Evolutionary conservation across 2,329 filamentous ascomycete genomes (phyloP), one percentile per base, ranked within the genome.

Genomic region (Stachybotrys elegans): DNA sequence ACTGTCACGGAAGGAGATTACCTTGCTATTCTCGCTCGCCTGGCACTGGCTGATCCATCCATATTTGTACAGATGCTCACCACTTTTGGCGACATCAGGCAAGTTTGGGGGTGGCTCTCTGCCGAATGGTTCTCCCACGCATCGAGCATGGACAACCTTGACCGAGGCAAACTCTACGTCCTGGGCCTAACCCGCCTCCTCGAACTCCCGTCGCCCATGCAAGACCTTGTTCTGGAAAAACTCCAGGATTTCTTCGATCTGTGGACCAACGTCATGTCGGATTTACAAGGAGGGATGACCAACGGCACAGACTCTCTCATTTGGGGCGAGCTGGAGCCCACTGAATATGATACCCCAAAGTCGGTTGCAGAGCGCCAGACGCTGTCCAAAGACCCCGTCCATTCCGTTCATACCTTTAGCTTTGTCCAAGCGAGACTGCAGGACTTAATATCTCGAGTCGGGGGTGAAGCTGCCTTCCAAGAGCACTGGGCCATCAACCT

Each of bases 1-100:
- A 81, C 83, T 12, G 76, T 90, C 11, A 83, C 87, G 1, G 83
- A 95, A 58, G 86, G 86, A 0, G 88, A 95, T 59, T 95, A 95
- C 61, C 86, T 95, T 57, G 79, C 81, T 5, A 81, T 97, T 3
- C 73, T 98, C 3, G 84, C 88, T 2, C 84, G 91, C 2, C 76
- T 97, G 14, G 79, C 84, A 0, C 68, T 95, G 3, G 82, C 83
- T 1, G 85, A 86, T 29, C 88, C 91, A 1, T 66, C 66, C 3
- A 70, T 86, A 2, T 85, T 95, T 52, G 69, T 83, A 5, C 71
- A 78, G 16, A 69, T 81, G 62, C 62, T 84, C 16, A 63, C 64
- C 16, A 66, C 69, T 4, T 66, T 75, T 47, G 70, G 69, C 2
- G 56, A 63, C 7, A 51, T 79, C 4, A 70, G 75, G 4, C 66